Evolutionary conservation across 805 yeast genomes (phyloP).

Genomic region (Phaffomyces thermotolerans): DNA sequence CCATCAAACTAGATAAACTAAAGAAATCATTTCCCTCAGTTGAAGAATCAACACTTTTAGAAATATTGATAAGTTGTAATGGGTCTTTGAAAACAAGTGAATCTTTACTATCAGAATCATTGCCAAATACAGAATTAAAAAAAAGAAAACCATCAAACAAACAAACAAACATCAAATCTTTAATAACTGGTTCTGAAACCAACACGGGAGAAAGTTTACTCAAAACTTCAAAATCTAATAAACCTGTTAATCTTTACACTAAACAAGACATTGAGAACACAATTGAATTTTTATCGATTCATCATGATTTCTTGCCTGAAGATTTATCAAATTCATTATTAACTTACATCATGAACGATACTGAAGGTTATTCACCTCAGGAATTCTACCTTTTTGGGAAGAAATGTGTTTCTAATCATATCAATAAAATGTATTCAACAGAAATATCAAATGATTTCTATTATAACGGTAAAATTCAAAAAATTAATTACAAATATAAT

Average conservation of each 20-base stretch:
- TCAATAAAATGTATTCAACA: slow-evolving; percentile 32
- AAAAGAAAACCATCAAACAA: slow-evolving; percentile 4
- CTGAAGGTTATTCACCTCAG: slow-evolving; percentile 32
- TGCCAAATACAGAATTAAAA: slow-evolving; percentile 8
- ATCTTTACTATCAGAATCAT: slow-evolving; percentile 32
- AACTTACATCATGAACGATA: slow-evolving; percentile 33
- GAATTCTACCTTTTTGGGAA: slow-evolving; percentile 60
- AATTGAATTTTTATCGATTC: slow-evolving; percentile 30
- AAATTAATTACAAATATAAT: slow-evolving; percentile 29
- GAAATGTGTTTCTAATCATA: slow-evolving; percentile 52
- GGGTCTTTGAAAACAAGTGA: slow-evolving; percentile 43
- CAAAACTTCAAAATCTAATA: slow-evolving; percentile 15
- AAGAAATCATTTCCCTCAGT: slow-evolving; percentile 35
- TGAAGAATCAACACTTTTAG: slow-evolving; percentile 36
- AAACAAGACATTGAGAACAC: slow-evolving; percentile 21
- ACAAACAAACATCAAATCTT: slow-evolving; percentile 15
- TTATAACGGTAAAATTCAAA: slow-evolving; percentile 34
- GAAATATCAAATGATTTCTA: slow-evolving; percentile 14
- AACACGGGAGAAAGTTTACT: slow-evolving; percentile 7
- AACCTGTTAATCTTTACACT: slow-evolving; percentile 37
- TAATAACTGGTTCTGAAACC: not conserved
- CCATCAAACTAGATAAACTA: slow-evolving; percentile 32
- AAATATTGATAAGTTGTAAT: slow-evolving; percentile 44
- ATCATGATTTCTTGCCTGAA: slow-evolving; percentile 44
- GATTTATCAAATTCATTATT: slow-evolving; percentile 41